A percentile compares a stretch with the other conserved stretches of the same genome.
phyloP scores from a whole-genome alignment of 345 rosid species.

The Kandelia obovata region DNA sequence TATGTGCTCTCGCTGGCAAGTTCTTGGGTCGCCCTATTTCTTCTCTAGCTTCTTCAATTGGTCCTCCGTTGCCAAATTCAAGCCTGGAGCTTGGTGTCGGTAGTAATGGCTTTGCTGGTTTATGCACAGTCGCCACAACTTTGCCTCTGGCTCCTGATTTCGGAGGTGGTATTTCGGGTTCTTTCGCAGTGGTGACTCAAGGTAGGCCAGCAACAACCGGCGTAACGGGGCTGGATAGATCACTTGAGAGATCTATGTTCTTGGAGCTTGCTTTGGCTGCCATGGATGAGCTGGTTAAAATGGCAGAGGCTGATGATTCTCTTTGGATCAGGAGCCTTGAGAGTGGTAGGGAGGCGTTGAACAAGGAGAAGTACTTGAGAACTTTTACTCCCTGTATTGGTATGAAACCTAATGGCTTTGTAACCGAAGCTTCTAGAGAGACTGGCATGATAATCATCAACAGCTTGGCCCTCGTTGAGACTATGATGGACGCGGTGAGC shows the following conservation, averaged over 20 bases:
- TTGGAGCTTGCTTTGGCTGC: constrained; percentile 79
- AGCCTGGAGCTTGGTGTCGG: constrained; percentile 84
- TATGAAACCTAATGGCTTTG: constrained; percentile 63
- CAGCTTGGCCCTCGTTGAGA: constrained; percentile 85
- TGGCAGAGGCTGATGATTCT: constrained; percentile 75
- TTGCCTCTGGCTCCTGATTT: constrained; percentile 51
- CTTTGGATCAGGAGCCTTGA: constrained; percentile 70
- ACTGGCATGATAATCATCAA: constrained; percentile 79
- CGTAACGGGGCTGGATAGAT: constrained; percentile 43
- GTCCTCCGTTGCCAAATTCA: constrained; percentile 57
- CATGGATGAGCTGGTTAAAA: constrained; percentile 81
- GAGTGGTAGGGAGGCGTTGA: constrained; percentile 55
- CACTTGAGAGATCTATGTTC: constrained; percentile 65
- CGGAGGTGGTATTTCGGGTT: constrained; percentile 43
- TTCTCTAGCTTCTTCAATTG: constrained; percentile 32
- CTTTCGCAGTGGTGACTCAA: constrained; percentile 34
- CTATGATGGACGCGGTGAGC: constrained; percentile 91
- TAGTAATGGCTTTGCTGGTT: constrained; percentile 49
- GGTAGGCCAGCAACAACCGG: constrained; percentile 34
- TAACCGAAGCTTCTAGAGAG: constrained; percentile 81
- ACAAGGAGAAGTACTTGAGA: constrained; percentile 67
- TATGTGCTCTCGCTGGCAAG: constrained; percentile 81
- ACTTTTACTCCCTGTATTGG: constrained; percentile 61
- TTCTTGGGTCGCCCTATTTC: constrained; percentile 80
- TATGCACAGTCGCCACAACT: constrained; percentile 36